A percentile compares a stretch with the other conserved stretches of the same genome.
Conservation (phyloP, 2,329 filamentous ascomycete species). For the Ascochyta koolunga region DNA sequence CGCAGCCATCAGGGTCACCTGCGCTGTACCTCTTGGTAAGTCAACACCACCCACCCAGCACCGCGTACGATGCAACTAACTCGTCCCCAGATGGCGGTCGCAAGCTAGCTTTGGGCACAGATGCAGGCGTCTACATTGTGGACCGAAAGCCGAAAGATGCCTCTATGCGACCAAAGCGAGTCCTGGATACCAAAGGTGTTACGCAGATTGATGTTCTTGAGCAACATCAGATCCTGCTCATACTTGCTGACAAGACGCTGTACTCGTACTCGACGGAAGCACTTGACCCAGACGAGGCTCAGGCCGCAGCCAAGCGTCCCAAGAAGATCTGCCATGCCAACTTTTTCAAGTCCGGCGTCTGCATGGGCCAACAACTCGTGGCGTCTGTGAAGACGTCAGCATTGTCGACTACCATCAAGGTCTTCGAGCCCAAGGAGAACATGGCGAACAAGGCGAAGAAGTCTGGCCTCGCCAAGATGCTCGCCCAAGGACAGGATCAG, state of each 20-base stretch:
- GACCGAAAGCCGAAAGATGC: slow-evolving; percentile 88
- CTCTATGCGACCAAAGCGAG: slow-evolving; percentile 73
- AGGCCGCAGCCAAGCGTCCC: slow-evolving; percentile 78
- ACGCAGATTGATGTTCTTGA: slow-evolving; percentile 96
- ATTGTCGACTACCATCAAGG: slow-evolving; percentile 94
- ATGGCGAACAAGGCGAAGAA: slow-evolving; percentile 95
- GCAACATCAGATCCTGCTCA: slow-evolving; percentile 89
- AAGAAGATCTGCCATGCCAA: slow-evolving; percentile 98
- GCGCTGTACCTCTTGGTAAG: slow-evolving; percentile 87
- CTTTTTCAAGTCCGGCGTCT: slow-evolving; percentile 98
- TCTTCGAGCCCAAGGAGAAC: slow-evolving; percentile 97
- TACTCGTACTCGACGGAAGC: slow-evolving; percentile 88
- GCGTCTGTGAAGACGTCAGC: slow-evolving; percentile 96
- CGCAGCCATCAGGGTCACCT: slow-evolving; percentile 87
- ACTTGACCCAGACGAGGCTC: slow-evolving; percentile 78
- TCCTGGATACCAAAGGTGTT: slow-evolving; percentile 84
- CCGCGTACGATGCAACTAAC: slow-evolving; percentile 21
- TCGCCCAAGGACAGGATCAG: slow-evolving; percentile 90
- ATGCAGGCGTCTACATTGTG: slow-evolving; percentile 89
- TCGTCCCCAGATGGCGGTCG: slow-evolving; percentile 77
- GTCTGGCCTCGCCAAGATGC: slow-evolving; percentile 93
- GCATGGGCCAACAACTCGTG: slow-evolving; percentile 89
- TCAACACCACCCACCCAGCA: slow-evolving; percentile 19
- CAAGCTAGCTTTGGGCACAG: slow-evolving; percentile 92
- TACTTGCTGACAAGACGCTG: slow-evolving; percentile 90